These are phyloP conservation scores for Whalleya microplaca DNA, from an alignment of 2,329 filamentous ascomycete species.

Conservation along the genomic window DNA sequence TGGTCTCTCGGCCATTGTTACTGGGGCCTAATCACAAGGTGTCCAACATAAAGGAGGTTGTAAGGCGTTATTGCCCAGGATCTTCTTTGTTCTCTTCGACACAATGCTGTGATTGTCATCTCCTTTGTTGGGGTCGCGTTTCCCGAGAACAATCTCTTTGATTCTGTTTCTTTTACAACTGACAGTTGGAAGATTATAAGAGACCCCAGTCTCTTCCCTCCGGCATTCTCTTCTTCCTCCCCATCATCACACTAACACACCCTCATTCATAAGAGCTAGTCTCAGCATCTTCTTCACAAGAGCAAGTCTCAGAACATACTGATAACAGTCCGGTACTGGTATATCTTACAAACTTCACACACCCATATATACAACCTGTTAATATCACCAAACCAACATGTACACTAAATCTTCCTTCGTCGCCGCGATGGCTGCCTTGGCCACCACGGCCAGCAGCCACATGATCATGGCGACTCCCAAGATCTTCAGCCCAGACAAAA, in stretches of 20 bases:
- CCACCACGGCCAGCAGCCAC: conserved; percentile 60
- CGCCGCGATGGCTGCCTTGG: conserved; percentile 51
- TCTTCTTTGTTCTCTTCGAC: not conserved
- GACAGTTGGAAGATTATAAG: not conserved
- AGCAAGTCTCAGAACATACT: conserved; percentile 11
- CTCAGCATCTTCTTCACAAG: not conserved
- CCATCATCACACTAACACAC: not conserved
- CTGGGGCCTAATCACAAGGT: not conserved
- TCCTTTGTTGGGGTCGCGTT: not conserved
- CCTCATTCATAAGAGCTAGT: not conserved
- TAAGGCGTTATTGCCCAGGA: not conserved
- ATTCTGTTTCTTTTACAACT: not conserved
- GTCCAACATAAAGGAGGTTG: not conserved
- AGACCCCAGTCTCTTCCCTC: not conserved
- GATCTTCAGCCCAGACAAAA: conserved; percentile 52
- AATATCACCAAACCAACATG: conserved; percentile 37
- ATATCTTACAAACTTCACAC: too few species aligned
- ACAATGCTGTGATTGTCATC: not conserved
- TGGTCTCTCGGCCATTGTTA: not conserved
- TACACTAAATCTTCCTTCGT: conserved; percentile 38
- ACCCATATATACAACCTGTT: not conserved
- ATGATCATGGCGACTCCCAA: conserved; percentile 63
- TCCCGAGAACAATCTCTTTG: not conserved
- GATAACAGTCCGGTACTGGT: conserved; percentile 9
- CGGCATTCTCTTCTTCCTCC: not conserved